These are phyloP conservation scores for Cercospora sojina DNA, from an alignment of 2,329 filamentous ascomycete species.

Conservation along the genomic window DNA sequence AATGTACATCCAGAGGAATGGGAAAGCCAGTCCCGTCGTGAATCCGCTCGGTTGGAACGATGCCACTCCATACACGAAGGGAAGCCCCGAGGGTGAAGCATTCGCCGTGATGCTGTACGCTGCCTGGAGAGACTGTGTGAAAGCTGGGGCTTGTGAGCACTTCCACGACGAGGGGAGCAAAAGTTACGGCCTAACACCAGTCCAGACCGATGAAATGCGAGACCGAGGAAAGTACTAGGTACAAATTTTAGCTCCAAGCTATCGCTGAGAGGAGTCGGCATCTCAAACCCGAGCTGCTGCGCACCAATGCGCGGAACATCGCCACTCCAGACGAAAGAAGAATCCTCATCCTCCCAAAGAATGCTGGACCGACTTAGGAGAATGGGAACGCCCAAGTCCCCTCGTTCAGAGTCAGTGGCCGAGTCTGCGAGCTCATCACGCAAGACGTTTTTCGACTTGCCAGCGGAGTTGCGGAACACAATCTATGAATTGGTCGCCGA, in stretches of 20 bases:
- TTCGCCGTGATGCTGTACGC: constrained; percentile 48
- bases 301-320: neutral
- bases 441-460: constrained; percentile 18
- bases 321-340: neutral
- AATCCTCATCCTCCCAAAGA: neutral
- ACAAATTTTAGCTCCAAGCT: constrained; percentile 3
- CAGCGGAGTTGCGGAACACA: constrained; percentile 12
- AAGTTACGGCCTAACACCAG: neutral
- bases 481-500: constrained; percentile 13
- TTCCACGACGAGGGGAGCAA: neutral
- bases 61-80: constrained; percentile 18
- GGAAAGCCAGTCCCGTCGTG: constrained; percentile 44
- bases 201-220: constrained; percentile 9
- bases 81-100: constrained; percentile 47
- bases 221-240: constrained; percentile 2
- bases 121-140: constrained; percentile 45
- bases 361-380: neutral
- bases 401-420: neutral
- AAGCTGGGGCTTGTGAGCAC: constrained; percentile 24
- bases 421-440: neutral
- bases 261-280: neutral
- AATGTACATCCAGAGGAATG: constrained; percentile 39
- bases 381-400: neutral
- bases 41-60: constrained; percentile 40
- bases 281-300: neutral